phyloP scores from a whole-genome alignment of 2,329 filamentous ascomycete genomes.

The Trichoderma sp. region DNA sequence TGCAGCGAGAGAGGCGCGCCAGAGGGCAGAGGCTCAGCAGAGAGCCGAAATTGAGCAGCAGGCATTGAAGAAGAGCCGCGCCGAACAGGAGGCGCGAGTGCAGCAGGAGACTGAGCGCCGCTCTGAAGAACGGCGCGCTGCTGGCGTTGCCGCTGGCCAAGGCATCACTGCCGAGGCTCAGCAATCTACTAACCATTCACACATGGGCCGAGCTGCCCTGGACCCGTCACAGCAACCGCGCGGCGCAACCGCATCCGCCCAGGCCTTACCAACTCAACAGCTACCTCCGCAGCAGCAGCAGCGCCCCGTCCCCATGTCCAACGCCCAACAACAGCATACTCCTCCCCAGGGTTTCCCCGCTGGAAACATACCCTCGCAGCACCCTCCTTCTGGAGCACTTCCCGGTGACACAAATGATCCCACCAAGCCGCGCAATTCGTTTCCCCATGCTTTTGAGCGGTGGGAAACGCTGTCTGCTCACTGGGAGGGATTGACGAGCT shows the following conservation, averaged over 20 bases:
- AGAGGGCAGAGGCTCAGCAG: conserved; percentile 67
- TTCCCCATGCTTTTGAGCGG: conserved; percentile 95
- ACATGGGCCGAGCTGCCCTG: conserved; percentile 36
- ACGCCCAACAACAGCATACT: conserved; percentile 24
- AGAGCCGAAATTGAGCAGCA: conserved; percentile 67
- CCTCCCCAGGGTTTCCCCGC: conserved; percentile 25
- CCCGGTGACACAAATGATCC: conserved; percentile 32
- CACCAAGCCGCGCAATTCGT: conserved; percentile 65
- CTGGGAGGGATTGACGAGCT: conserved; percentile 96
- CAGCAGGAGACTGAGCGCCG: conserved; percentile 59
- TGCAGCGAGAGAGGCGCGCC: conserved; percentile 73
- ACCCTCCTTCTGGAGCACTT: conserved; percentile 30
- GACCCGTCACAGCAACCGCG: conserved; percentile 35
- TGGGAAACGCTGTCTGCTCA: conserved; percentile 97
- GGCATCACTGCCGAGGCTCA: conserved; percentile 39
- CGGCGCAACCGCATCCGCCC: conserved; percentile 25
- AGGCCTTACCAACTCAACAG: conserved; percentile 34
- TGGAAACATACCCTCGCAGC: conserved; percentile 30
- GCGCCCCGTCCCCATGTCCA: conserved; percentile 26
- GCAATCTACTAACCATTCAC: conserved; percentile 42
- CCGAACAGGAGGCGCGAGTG: conserved; percentile 59
- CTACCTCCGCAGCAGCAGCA: conserved; percentile 29
- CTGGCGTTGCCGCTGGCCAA: conserved; percentile 49
- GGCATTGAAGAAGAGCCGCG: conserved; percentile 57
- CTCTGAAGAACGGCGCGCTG: conserved; percentile 65